phyloP scores from a whole-genome alignment of 345 rosid species.

The Corchorus olitorius region DNA sequence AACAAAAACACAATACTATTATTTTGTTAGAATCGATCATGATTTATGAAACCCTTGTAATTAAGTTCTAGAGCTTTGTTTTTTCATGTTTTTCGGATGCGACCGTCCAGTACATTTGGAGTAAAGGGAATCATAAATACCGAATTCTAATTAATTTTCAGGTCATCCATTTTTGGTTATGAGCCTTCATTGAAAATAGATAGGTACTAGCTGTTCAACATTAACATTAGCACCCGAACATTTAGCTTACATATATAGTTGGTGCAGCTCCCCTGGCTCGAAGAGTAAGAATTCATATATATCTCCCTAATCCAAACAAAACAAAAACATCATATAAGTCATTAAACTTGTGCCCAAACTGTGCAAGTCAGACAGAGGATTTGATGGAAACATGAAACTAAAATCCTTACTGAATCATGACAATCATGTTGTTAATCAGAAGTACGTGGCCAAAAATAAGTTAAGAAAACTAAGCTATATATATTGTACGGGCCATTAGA shows the following conservation, averaged over 20 bases:
- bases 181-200: neutral
- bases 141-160: neutral
- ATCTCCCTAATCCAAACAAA: no score
- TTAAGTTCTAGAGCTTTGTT: neutral
- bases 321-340: neutral
- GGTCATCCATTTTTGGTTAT: neutral
- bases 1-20: no score
- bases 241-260: no score
- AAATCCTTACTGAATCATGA: neutral
- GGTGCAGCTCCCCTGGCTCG: no score
- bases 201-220: neutral
- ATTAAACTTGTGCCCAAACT: conserved; percentile 11
- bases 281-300: no score
- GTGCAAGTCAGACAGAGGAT: neutral
- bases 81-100: no score
- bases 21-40: no score
- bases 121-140: neutral
- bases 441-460: no score
- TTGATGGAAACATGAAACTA: neutral
- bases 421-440: neutral
- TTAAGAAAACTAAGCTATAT: no score
- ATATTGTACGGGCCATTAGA: no score
- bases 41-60: no score
- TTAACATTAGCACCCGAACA: no score
- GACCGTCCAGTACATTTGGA: neutral